phyloP scores from a whole-genome alignment of 352 stramenopile species.

The Saprolegnia diclina region DNA sequence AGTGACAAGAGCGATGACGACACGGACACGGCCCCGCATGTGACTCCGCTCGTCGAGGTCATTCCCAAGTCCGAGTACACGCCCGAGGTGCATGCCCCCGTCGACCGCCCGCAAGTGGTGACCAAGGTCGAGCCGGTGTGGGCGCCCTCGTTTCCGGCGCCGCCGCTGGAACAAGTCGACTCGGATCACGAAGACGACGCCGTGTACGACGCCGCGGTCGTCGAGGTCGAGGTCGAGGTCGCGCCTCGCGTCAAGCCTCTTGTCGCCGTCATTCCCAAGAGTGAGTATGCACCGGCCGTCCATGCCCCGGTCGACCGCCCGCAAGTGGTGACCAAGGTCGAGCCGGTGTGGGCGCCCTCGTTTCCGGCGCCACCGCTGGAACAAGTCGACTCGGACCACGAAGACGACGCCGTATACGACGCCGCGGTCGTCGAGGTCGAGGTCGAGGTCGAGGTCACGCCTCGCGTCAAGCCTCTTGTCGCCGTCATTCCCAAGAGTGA shows the following conservation, averaged over 20 bases:
- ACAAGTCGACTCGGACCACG: not conserved
- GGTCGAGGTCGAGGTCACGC: conserved; percentile 58
- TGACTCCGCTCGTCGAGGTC: not conserved
- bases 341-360: conserved; percentile 32
- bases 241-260: conserved; percentile 31
- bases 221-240: conserved; percentile 68
- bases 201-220: not conserved
- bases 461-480: conserved; percentile 20
- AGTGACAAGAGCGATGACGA: conserved; percentile 71
- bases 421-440: conserved; percentile 43
- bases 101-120: not conserved
- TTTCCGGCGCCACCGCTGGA: conserved; percentile 31
- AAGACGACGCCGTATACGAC: not conserved
- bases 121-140: not conserved
- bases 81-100: not conserved
- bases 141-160: conserved; percentile 40
- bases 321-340: not conserved
- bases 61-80: not conserved
- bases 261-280: not conserved
- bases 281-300: not conserved
- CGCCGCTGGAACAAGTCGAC: not conserved
- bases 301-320: not conserved
- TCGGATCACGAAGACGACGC: not conserved
- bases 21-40: conserved; percentile 45
- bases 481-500: not conserved